These are phyloP conservation scores for Cryptomeria japonica DNA, from an alignment of 75 land plant species.

Conservation along the genomic window DNA sequence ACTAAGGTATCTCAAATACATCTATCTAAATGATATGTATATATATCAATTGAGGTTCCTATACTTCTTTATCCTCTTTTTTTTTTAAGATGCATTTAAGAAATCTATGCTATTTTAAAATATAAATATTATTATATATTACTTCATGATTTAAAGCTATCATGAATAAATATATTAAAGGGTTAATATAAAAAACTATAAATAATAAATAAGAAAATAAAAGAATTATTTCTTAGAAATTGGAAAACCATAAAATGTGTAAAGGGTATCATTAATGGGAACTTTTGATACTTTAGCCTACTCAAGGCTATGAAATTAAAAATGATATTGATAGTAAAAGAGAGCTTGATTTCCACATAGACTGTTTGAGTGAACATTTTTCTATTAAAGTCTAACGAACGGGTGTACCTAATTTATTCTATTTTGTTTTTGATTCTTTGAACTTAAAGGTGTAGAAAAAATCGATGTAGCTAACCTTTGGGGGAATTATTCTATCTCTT, in stretches of 20 bases:
- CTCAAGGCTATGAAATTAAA: background rate
- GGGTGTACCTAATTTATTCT: background rate
- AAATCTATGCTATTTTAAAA: too few relatives aligned
- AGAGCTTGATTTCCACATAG: background rate
- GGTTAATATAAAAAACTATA: too few relatives aligned
- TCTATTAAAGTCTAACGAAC: background rate
- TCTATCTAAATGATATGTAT: too few relatives aligned
- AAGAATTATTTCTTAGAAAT: background rate
- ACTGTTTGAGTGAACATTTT: background rate
- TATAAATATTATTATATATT: too few relatives aligned
- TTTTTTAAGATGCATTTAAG: too few relatives aligned
- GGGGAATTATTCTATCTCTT: constrained; percentile 87
- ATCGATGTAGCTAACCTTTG: constrained; percentile 21
- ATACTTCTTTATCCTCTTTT: too few relatives aligned
- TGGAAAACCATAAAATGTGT: background rate
- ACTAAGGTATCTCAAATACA: background rate
- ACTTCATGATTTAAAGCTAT: too few relatives aligned
- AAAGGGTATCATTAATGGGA: background rate
- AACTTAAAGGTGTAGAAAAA: constrained; percentile 1
- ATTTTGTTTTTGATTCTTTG: background rate
- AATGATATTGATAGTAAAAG: background rate
- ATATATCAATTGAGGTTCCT: too few relatives aligned
- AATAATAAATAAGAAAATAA: background rate
- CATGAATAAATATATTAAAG: too few relatives aligned
- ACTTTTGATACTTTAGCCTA: background rate